Conservation (phyloP, 192 early-diverging fungal genomes). For the Mortierella hygrophila region DNA sequence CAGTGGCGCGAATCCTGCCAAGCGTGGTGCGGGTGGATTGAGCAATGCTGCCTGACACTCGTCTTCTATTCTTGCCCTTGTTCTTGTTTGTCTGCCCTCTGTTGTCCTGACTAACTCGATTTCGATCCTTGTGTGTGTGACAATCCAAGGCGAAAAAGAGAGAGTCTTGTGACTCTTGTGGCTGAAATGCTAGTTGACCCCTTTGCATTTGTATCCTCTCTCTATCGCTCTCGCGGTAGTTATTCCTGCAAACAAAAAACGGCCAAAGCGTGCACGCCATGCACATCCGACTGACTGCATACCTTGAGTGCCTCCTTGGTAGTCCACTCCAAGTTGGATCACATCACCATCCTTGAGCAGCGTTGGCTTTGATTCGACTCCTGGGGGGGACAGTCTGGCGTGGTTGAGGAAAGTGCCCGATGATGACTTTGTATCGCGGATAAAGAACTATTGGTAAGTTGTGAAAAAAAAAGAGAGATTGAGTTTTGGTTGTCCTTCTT, state of each 20-base stretch:
- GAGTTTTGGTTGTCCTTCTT: neutral
- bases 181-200: neutral
- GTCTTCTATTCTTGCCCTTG: neutral
- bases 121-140: neutral
- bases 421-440: conserved; percentile 95
- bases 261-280: neutral
- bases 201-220: neutral
- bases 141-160: neutral
- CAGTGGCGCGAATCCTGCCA: neutral
- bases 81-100: neutral
- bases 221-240: neutral
- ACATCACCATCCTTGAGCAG: conserved; percentile 92
- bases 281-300: neutral
- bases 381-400: conserved; percentile 89
- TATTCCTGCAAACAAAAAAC: neutral
- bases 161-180: neutral
- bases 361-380: conserved; percentile 85
- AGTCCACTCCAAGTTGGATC: conserved; percentile 96
- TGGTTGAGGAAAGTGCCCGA: conserved; percentile 99
- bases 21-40: neutral
- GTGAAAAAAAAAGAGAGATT: neutral
- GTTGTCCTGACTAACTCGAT: neutral
- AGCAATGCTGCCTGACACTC: neutral
- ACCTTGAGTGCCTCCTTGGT: conserved; percentile 92
- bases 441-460: conserved; percentile 75